A percentile compares a stretch with the other conserved stretches of the same genome.
Conservation (phyloP, 2,329 filamentous ascomycete species). For the Diaporthe citrichinensis region DNA sequence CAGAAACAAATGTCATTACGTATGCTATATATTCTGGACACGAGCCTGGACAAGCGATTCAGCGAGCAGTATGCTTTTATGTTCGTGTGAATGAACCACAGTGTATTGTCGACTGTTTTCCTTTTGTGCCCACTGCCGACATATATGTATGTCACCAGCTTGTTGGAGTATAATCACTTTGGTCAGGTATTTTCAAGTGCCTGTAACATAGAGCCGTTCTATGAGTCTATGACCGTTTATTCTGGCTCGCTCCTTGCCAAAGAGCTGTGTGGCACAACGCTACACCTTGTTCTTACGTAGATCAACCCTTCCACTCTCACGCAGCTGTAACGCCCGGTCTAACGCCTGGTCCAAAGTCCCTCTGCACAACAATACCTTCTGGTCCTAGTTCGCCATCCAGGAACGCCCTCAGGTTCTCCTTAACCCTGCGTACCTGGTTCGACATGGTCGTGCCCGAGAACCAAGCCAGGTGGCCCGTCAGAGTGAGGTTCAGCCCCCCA, state of each 20-base stretch:
- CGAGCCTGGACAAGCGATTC: not conserved
- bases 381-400: constrained; percentile 34
- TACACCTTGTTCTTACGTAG: not conserved
- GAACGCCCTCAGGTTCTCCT: constrained; percentile 43
- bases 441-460: constrained; percentile 44
- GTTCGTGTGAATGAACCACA: not conserved
- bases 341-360: not conserved
- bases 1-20: constrained; percentile 13
- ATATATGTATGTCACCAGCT: too few species aligned
- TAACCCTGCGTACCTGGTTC: constrained; percentile 44
- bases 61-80: not conserved
- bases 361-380: constrained; percentile 31
- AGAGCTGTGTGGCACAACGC: not conserved
- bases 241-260: too few species aligned
- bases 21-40: not conserved
- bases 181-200: not conserved
- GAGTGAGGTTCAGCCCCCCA: constrained; percentile 42
- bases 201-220: not conserved
- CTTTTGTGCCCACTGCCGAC: too few species aligned
- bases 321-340: not conserved
- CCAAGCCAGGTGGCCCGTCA: constrained; percentile 48
- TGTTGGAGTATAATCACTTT: too few species aligned
- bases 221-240: too few species aligned
- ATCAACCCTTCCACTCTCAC: not conserved
- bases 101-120: not conserved